Evolutionary conservation across 2,329 filamentous ascomycete species (phyloP).

Genomic region (Pseudopithomyces chartarum): DNA sequence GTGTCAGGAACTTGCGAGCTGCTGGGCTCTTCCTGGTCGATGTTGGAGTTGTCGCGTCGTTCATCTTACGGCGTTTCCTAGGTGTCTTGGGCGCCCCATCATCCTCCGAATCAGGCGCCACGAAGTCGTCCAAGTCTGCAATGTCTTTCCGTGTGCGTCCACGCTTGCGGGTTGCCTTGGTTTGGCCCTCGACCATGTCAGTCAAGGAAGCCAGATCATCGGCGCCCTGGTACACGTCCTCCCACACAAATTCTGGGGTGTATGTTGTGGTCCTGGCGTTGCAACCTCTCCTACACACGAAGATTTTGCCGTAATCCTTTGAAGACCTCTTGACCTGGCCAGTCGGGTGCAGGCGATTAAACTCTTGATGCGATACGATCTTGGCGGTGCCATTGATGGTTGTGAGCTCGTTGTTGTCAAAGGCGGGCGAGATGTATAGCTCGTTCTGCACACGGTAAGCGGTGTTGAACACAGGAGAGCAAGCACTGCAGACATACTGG

Average conservation of each 20-base stretch:
- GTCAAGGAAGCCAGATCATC: conserved; percentile 70
- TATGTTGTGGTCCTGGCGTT: conserved; percentile 89
- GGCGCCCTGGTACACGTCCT: conserved; percentile 75
- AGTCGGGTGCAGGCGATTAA: conserved; percentile 71
- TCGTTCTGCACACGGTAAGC: conserved; percentile 67
- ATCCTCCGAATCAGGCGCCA: conserved; percentile 48
- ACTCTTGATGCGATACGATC: conserved; percentile 74
- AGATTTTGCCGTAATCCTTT: conserved; percentile 80
- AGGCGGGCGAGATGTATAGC: conserved; percentile 85
- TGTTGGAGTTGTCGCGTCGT: conserved; percentile 50
- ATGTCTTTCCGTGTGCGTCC: conserved; percentile 38
- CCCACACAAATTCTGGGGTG: conserved; percentile 91
- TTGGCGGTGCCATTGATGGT: conserved; percentile 90
- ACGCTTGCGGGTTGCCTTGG: conserved; percentile 70
- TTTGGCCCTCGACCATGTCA: conserved; percentile 70
- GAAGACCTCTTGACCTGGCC: conserved; percentile 76
- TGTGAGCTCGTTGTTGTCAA: conserved; percentile 82
- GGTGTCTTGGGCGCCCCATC: conserved; percentile 50
- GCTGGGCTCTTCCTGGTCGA: conserved; percentile 52
- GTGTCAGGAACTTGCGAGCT: conserved; percentile 63
- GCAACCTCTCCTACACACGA: conserved; percentile 87
- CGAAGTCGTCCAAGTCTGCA: conserved; percentile 52
- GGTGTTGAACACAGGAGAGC: not conserved
- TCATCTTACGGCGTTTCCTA: conserved; percentile 55
- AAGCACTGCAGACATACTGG: conserved; percentile 54